Evolutionary conservation across 352 stramenopile species (phyloP).

Genomic region (Globisporangium paroecandrum): DNA sequence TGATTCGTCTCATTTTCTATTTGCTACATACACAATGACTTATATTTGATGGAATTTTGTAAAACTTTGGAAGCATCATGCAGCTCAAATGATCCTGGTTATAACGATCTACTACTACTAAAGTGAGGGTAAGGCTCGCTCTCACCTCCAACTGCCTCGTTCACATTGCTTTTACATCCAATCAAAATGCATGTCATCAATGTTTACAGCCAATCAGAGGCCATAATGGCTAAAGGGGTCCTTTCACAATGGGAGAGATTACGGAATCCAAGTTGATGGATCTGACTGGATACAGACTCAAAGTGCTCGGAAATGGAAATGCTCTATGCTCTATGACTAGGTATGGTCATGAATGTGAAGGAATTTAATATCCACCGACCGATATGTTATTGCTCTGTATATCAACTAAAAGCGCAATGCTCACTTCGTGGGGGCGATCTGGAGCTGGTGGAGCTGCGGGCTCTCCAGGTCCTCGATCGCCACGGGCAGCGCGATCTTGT

Average conservation of each 20-base stretch:
- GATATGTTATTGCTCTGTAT: background rate
- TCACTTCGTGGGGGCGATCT: background rate
- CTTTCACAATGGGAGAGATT: background rate
- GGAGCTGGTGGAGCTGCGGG: conserved; percentile 29
- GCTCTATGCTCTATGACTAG: no score
- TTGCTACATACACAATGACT: background rate
- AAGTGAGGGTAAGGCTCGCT: background rate
- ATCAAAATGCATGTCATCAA: background rate
- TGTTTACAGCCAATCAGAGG: background rate
- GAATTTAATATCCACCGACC: background rate
- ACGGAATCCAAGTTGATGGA: background rate
- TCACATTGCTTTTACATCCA: background rate
- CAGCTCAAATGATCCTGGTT: background rate
- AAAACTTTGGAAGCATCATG: background rate
- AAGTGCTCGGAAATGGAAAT: no score
- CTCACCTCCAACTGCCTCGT: background rate
- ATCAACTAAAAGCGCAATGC: background rate
- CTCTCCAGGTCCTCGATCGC: conserved; percentile 40
- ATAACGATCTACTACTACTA: background rate
- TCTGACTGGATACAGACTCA: background rate
- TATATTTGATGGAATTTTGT: background rate
- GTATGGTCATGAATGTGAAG: background rate
- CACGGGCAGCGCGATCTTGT: conserved; percentile 46
- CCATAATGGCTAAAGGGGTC: background rate
- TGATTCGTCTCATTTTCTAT: background rate